phyloP scores from a whole-genome alignment of 2,329 filamentous ascomycete genomes.

The Aspergillus eucalypticola region DNA sequence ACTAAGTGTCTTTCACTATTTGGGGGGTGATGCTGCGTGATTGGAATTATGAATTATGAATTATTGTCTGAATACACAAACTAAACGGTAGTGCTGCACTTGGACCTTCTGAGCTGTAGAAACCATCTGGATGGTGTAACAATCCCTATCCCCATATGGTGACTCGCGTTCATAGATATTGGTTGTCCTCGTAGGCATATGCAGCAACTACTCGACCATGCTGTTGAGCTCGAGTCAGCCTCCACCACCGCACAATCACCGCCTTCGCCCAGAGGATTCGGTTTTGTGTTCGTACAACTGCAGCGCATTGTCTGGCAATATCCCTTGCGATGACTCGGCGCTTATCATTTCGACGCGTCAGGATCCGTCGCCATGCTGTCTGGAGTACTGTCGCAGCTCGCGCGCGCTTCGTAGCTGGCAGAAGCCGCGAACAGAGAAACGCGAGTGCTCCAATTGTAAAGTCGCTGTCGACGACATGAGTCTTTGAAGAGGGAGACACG shows the following conservation, averaged over 20 bases:
- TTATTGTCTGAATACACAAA: too few species aligned
- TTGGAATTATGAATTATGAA: too few species aligned
- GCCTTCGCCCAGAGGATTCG: slow-evolving; percentile 42
- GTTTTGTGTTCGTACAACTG: slow-evolving; percentile 48
- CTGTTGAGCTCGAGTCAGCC: slow-evolving; percentile 21
- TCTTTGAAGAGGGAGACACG: slow-evolving; percentile 35
- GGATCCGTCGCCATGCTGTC: slow-evolving; percentile 48
- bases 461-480: slow-evolving; percentile 54
- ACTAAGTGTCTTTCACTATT: too few species aligned
- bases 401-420: slow-evolving; percentile 51
- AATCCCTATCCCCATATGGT: not conserved
- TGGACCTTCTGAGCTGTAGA: not conserved
- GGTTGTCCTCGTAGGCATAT: not conserved
- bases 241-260: slow-evolving; percentile 40
- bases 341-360: slow-evolving; percentile 19
- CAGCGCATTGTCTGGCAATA: slow-evolving; percentile 44
- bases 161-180: not conserved
- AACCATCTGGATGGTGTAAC: not conserved
- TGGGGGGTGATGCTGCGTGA: too few species aligned
- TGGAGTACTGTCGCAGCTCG: slow-evolving; percentile 58
- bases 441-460: slow-evolving; percentile 59
- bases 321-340: slow-evolving; percentile 26
- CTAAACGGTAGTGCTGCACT: not conserved
- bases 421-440: slow-evolving; percentile 60
- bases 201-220: slow-evolving; percentile 5